Evolutionary conservation across 208 protist genomes (phyloP).

Genomic region (Leishmania gerbilli): DNA sequence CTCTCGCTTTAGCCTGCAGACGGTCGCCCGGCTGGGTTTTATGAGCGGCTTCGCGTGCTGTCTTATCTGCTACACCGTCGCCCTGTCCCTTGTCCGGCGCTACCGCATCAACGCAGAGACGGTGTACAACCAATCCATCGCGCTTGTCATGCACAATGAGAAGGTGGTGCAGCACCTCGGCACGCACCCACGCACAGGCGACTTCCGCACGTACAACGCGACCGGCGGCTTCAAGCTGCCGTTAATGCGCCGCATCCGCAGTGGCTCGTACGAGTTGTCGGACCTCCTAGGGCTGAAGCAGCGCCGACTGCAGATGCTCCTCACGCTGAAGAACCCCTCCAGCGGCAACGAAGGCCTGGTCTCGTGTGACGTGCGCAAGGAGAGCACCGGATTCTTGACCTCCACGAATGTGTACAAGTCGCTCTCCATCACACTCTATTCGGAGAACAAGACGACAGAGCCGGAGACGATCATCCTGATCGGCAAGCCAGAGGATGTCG

Average conservation of each 20-base stretch:
- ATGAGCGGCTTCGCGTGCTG: slow-evolving; percentile 77
- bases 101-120: slow-evolving; percentile 79
- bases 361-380: slow-evolving; percentile 78
- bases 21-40: slow-evolving; percentile 84
- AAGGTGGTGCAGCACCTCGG: slow-evolving; percentile 82
- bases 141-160: slow-evolving; percentile 81
- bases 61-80: slow-evolving; percentile 59
- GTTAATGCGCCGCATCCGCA: slow-evolving; percentile 81
- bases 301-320: slow-evolving; percentile 86
- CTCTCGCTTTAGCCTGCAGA: slow-evolving; percentile 73
- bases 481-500: slow-evolving; percentile 82
- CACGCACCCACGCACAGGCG: slow-evolving; percentile 77
- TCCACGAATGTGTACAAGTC: slow-evolving; percentile 83
- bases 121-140: slow-evolving; percentile 92
- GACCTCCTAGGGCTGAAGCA: slow-evolving; percentile 84
- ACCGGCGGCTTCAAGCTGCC: slow-evolving; percentile 84
- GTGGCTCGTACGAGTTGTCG: slow-evolving; percentile 80
- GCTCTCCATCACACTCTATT: slow-evolving; percentile 73
- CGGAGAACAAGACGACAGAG: slow-evolving; percentile 42
- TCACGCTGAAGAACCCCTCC: slow-evolving; percentile 74
- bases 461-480: slow-evolving; percentile 86
- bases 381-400: slow-evolving; percentile 68
- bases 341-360: slow-evolving; percentile 78
- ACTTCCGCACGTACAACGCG: slow-evolving; percentile 81
- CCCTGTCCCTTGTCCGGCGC: slow-evolving; percentile 56